phyloP scores from a whole-genome alignment of 768 basidiomycete genomes.

The Tricholoma sp. region DNA sequence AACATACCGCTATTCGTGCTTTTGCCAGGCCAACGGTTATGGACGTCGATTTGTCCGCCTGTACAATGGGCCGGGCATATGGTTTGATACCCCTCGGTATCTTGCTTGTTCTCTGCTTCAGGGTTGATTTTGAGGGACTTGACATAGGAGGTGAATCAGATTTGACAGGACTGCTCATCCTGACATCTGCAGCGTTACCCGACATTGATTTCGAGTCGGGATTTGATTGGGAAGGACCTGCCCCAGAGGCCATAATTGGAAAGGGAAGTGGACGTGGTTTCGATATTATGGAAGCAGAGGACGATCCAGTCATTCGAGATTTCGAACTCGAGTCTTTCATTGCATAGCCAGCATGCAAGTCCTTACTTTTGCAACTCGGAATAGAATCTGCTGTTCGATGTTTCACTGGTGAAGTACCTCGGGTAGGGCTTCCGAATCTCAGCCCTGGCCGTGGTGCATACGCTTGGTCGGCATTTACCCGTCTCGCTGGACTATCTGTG shows the following conservation, averaged over 20 bases:
- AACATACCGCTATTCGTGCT: not conserved
- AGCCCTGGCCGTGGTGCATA: slow-evolving; percentile 26
- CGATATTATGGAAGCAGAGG: not conserved
- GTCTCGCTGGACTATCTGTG: slow-evolving; percentile 37
- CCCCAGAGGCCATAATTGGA: slow-evolving; percentile 23
- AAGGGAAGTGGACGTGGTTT: slow-evolving; percentile 27
- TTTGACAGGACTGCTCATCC: slow-evolving; percentile 13
- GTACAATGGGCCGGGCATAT: slow-evolving; percentile 38
- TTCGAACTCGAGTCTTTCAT: slow-evolving; percentile 1
- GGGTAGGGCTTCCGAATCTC: slow-evolving; percentile 25
- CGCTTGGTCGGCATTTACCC: slow-evolving; percentile 31
- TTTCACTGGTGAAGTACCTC: slow-evolving; percentile 19
- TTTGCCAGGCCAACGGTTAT: slow-evolving; percentile 12
- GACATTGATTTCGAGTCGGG: slow-evolving; percentile 25
- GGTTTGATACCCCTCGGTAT: slow-evolving; percentile 64
- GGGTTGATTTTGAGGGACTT: slow-evolving; percentile 36
- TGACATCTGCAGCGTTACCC: not conserved
- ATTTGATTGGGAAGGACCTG: slow-evolving; percentile 19
- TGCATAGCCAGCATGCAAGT: slow-evolving; percentile 9
- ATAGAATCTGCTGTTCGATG: slow-evolving; percentile 26
- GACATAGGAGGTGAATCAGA: slow-evolving; percentile 15
- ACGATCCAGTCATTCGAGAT: not conserved
- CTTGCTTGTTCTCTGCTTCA: slow-evolving; percentile 51
- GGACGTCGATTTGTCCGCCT: slow-evolving; percentile 7
- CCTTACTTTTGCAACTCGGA: slow-evolving; percentile 11